Conservation (phyloP, 2,329 filamentous ascomycete species). For the Beauveria caledonica region DNA sequence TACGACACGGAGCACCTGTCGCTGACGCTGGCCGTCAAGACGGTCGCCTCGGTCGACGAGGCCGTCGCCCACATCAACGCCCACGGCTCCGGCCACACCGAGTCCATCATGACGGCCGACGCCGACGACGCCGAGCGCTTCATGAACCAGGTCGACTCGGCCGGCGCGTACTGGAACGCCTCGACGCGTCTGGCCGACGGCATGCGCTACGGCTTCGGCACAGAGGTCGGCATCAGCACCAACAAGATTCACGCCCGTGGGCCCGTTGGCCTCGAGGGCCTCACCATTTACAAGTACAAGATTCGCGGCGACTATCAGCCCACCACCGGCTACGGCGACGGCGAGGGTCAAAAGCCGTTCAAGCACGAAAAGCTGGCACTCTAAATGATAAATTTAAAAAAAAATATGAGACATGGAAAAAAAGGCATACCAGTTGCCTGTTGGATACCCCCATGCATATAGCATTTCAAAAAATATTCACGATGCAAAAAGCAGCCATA, state of each 20-base stretch:
- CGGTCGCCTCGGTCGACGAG: slow-evolving; percentile 57
- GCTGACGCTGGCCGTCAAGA: slow-evolving; percentile 75
- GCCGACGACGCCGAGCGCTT: slow-evolving; percentile 66
- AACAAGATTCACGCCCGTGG: slow-evolving; percentile 97
- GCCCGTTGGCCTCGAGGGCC: slow-evolving; percentile 84
- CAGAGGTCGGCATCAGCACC: slow-evolving; percentile 95
- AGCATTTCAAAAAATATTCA: neutral
- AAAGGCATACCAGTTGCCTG: slow-evolving; percentile 11
- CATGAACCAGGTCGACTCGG: slow-evolving; percentile 77
- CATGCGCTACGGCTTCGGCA: slow-evolving; percentile 95
- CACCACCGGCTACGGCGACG: slow-evolving; percentile 66
- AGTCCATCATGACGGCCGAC: slow-evolving; percentile 73
- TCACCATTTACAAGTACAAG: slow-evolving; percentile 97
- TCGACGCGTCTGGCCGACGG: slow-evolving; percentile 92
- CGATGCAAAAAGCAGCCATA: neutral
- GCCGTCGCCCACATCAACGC: slow-evolving; percentile 85
- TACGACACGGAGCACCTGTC: slow-evolving; percentile 87
- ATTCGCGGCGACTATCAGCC: slow-evolving; percentile 75
- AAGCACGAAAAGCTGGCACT: slow-evolving; percentile 49
- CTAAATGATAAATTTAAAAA: slow-evolving; percentile 17
- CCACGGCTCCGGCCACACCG: slow-evolving; percentile 90
- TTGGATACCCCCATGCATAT: slow-evolving; percentile 8
- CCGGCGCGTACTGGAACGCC: slow-evolving; percentile 95
- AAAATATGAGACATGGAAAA: slow-evolving; percentile 5
- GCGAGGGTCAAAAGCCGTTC: slow-evolving; percentile 49